Conservation (phyloP, 176 grass and related monocot species). For the Canna indica region DNA sequence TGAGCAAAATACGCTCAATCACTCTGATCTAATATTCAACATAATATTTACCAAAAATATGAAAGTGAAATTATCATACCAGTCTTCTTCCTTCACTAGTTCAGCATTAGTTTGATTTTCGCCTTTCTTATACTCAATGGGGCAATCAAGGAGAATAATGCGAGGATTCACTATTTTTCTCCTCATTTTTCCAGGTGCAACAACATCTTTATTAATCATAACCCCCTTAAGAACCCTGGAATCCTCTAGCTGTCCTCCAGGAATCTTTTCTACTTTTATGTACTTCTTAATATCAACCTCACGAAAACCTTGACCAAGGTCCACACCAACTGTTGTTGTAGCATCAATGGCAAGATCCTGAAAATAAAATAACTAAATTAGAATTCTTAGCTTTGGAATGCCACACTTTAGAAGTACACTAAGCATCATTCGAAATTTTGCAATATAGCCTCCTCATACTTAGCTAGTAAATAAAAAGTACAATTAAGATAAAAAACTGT, state of each 20-base stretch:
- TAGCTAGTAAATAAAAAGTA: background rate
- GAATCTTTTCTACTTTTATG: conserved; percentile 98
- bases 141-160: conserved; percentile 85
- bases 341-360: conserved; percentile 98
- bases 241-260: conserved; percentile 90
- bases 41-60: conserved; percentile 1
- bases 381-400: background rate
- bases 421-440: background rate
- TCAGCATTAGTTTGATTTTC: conserved; percentile 99
- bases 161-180: conserved; percentile 97
- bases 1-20: too few relatives aligned
- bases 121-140: conserved; percentile 97
- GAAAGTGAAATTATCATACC: conserved; percentile 35
- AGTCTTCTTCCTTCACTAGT: conserved; percentile 94
- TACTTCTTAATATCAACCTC: conserved; percentile 99
- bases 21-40: too few relatives aligned
- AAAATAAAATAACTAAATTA: conserved; percentile 20
- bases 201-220: conserved; percentile 98
- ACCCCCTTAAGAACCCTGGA: conserved; percentile 91
- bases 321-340: conserved; percentile 77
- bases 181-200: conserved; percentile 92
- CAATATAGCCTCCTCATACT: background rate
- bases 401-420: background rate
- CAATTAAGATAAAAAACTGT: background rate
- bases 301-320: conserved; percentile 84